A percentile compares a stretch with the other conserved stretches of the same genome.
phyloP scores from a whole-genome alignment of 1,284 basidiomycete species.

The Ustilago xerochloae region DNA sequence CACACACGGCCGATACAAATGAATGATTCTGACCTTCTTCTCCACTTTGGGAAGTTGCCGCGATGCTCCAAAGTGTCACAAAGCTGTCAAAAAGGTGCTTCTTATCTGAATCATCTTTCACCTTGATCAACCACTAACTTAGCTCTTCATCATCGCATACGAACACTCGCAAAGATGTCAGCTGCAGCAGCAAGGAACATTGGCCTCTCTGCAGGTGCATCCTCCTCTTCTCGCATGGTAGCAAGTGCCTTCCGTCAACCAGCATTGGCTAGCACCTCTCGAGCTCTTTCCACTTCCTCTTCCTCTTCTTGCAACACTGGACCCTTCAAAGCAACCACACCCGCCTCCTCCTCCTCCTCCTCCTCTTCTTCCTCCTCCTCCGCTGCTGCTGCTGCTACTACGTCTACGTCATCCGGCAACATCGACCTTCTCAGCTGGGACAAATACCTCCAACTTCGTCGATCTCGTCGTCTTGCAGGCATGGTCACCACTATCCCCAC shows the following conservation, averaged over 20 bases:
- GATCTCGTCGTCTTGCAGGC: slow-evolving; percentile 56
- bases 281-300: slow-evolving; percentile 19
- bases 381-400: slow-evolving; percentile 9
- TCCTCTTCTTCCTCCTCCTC: slow-evolving; percentile 14
- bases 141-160: neutral
- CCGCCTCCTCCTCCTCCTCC: slow-evolving; percentile 1
- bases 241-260: slow-evolving; percentile 19
- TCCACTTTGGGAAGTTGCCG: neutral
- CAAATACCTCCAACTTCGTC: slow-evolving; percentile 56
- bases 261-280: slow-evolving; percentile 5
- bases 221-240: slow-evolving; percentile 28
- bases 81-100: no score
- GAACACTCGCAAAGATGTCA: slow-evolving; percentile 12
- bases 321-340: slow-evolving; percentile 13
- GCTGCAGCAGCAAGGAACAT: slow-evolving; percentile 26
- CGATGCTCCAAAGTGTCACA: no score
- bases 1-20: neutral
- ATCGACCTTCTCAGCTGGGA: slow-evolving; percentile 35
- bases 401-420: neutral
- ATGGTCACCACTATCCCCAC: slow-evolving; percentile 63
- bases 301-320: neutral
- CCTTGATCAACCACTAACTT: neutral
- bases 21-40: neutral
- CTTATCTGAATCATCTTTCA: neutral
- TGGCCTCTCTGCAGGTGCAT: slow-evolving; percentile 17